Conservation (phyloP, 129 eudicot species). For the Centella asiatica region DNA sequence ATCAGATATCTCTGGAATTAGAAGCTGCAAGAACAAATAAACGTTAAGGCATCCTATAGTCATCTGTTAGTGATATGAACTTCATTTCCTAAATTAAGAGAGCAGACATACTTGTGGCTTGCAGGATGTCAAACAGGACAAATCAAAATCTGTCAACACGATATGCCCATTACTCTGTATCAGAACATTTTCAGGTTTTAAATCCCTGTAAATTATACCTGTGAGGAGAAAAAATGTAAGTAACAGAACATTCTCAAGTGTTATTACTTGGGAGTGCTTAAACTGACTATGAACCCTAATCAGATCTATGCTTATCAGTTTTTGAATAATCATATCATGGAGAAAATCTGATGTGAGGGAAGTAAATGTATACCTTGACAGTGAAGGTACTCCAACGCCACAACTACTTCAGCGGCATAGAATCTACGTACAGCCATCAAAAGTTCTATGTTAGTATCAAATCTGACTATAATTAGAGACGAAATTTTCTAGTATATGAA, state of each 20-base stretch:
- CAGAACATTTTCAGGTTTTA: slow-evolving; percentile 94
- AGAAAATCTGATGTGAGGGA: no score
- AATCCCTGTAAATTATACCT: slow-evolving; percentile 95
- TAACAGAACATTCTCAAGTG: neutral
- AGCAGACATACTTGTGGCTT: slow-evolving; percentile 66
- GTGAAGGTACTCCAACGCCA: slow-evolving; percentile 96
- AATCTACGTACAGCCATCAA: slow-evolving; percentile 44
- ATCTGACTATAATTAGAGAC: neutral
- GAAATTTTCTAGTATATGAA: neutral
- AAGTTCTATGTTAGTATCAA: slow-evolving; percentile 2
- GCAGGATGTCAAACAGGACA: slow-evolving; percentile 98
- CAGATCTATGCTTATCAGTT: no score
- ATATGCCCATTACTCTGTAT: slow-evolving; percentile 78
- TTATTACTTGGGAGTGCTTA: no score
- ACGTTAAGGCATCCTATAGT: neutral
- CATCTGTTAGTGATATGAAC: neutral
- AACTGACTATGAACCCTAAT: no score
- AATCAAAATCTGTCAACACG: slow-evolving; percentile 89
- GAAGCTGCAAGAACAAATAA: slow-evolving; percentile 58
- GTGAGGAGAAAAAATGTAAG: slow-evolving; percentile 7
- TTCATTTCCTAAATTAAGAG: slow-evolving; percentile 1
- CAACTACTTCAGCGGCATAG: slow-evolving; percentile 90
- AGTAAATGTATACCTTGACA: slow-evolving; percentile 99
- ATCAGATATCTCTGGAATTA: slow-evolving; percentile 48
- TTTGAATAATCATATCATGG: neutral